Conservation (phyloP, 768 basidiomycete species). For the Mycena indigotica region DNA sequence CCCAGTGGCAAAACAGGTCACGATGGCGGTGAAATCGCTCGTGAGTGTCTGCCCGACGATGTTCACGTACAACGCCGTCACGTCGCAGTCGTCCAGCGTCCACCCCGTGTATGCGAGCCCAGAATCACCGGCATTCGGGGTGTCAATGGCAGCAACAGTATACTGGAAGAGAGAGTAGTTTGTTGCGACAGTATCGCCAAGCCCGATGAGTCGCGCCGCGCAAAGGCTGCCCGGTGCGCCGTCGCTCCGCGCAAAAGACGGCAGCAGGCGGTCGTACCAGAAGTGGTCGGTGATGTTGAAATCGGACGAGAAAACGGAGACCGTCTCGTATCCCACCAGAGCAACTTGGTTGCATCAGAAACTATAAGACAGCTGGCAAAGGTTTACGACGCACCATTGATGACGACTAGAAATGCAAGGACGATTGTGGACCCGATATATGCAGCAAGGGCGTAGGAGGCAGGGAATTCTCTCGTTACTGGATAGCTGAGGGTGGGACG, state of each 20-base stretch:
- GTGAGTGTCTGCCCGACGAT: not conserved
- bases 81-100: not conserved
- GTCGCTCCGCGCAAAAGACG: not conserved
- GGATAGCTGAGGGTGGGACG: not conserved
- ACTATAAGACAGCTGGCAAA: not conserved
- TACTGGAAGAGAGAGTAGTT: slow-evolving; percentile 13
- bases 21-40: not conserved
- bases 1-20: not conserved
- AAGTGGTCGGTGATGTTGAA: slow-evolving; percentile 5
- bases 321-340: slow-evolving; percentile 5
- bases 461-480: not conserved
- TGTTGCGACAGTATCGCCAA: slow-evolving; percentile 8
- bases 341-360: slow-evolving; percentile 2
- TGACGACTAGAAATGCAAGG: not conserved
- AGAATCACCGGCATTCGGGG: not conserved
- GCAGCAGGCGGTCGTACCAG: slow-evolving; percentile 4
- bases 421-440: not conserved
- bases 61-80: not conserved
- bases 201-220: not conserved
- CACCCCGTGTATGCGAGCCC: not conserved
- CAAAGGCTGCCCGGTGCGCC: slow-evolving; percentile 1
- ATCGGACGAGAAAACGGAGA: not conserved
- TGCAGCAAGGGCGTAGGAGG: not conserved
- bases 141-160: slow-evolving; percentile 2
- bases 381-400: slow-evolving; percentile 1